A percentile compares a stretch with the other conserved stretches of the same genome.
Evolutionary conservation across 1,284 basidiomycete genomes (phyloP).

Genomic region (Papiliotrema terrestris): DNA sequence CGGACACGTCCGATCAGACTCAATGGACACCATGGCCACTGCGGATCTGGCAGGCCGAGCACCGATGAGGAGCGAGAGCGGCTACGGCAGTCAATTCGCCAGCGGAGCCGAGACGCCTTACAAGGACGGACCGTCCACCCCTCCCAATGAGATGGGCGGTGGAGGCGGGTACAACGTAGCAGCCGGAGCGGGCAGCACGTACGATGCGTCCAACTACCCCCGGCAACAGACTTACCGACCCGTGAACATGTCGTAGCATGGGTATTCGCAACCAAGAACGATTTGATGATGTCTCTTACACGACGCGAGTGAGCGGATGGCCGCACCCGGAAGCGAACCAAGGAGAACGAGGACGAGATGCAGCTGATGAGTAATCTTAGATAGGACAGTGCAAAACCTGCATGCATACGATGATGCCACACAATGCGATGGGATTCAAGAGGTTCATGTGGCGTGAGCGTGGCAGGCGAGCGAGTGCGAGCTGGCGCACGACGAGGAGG

Average conservation of each 20-base stretch:
- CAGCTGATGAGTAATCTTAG: neutral
- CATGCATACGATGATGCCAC: neutral
- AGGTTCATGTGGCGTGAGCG: too few species aligned
- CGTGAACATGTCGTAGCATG: neutral
- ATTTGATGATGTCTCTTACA: too few species aligned
- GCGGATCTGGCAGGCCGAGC: slow-evolving; percentile 28
- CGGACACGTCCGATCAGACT: slow-evolving; percentile 22
- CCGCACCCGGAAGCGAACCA: too few species aligned
- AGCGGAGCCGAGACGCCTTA: neutral
- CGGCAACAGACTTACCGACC: neutral
- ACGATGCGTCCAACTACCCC: neutral
- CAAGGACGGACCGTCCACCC: neutral
- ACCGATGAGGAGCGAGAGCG: slow-evolving; percentile 18
- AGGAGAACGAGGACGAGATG: too few species aligned
- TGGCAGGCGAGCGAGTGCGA: too few species aligned
- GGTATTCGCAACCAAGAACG: too few species aligned
- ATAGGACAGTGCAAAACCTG: neutral
- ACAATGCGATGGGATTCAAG: too few species aligned
- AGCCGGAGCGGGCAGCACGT: neutral
- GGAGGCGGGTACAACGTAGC: neutral
- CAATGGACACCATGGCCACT: slow-evolving; percentile 41
- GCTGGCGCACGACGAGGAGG: too few species aligned
- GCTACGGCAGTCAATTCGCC: neutral
- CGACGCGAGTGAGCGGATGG: too few species aligned
- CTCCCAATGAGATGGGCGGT: neutral